Evolutionary conservation across 352 stramenopile genomes (phyloP).

Genomic region (Aphanomyces stellatus): DNA sequence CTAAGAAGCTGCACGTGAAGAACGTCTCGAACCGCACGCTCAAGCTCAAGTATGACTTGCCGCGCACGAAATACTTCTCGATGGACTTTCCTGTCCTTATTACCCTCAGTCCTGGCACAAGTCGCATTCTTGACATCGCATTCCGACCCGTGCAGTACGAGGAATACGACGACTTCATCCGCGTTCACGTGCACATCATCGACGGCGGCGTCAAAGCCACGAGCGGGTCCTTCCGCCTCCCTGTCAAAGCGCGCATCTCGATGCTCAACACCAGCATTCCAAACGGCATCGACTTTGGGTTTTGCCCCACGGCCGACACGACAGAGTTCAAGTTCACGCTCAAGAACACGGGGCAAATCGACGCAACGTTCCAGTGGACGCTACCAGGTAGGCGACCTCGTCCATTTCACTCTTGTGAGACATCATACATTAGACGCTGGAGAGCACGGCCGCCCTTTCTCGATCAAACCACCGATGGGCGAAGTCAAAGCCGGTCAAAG

Average conservation of each 20-base stretch:
- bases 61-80: conserved; percentile 89
- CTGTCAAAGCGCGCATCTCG: conserved; percentile 75
- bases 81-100: conserved; percentile 89
- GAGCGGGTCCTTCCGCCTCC: conserved; percentile 77
- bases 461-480: conserved; percentile 59
- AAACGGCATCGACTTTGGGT: conserved; percentile 74
- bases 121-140: conserved; percentile 75
- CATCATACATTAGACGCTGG: conserved; percentile 32
- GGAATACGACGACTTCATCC: conserved; percentile 89
- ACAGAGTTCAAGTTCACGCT: conserved; percentile 63
- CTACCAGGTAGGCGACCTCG: conserved; percentile 30
- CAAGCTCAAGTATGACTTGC: conserved; percentile 91
- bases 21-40: conserved; percentile 83
- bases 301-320: conserved; percentile 82
- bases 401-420: background rate
- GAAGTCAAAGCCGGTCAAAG: conserved; percentile 49
- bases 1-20: conserved; percentile 83
- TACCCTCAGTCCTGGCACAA: conserved; percentile 83
- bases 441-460: conserved; percentile 63
- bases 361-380: conserved; percentile 78
- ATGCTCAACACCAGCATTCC: conserved; percentile 53
- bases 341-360: conserved; percentile 82
- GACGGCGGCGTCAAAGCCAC: conserved; percentile 56
- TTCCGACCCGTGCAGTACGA: conserved; percentile 86
- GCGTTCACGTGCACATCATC: conserved; percentile 82